Evolutionary conservation across 345 rosid species (phyloP), one percentile per base, ranked within the genome.

Genomic region (Salix exigua): DNA sequence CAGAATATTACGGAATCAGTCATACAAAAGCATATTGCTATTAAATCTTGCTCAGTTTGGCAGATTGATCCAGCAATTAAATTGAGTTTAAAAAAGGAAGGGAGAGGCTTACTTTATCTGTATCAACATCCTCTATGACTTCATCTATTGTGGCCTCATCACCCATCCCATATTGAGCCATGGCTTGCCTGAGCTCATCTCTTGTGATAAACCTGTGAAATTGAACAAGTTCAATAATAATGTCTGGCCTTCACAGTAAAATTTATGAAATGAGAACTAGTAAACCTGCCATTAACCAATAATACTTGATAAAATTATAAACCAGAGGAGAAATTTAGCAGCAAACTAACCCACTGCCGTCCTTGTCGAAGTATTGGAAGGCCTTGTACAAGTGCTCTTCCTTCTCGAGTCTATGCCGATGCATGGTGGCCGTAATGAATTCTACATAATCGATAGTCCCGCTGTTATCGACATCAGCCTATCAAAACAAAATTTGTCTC

Each of bases 391-490:
- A 35, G 44, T 81, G 65, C 61, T 81, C 84, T 64, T 81, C 84
- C 73, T 31, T 81, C 18, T 81, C 81, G 9, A 81, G 81, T 74
- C 48, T 77, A 62, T 81, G 76, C 30, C 73, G 74, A 63, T 81
- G 78, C 84, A 81, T 77, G 46, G 81, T 81, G 10, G 84, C 84
- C 11, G 78, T 74, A 11, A 81, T 73, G 44, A 81, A 81, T 26
- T 81, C 84, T 0, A 30, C 75, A 42, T 77, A 81, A 31, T 81
- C 84, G 40, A 81, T 81, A 0, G 81, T 70, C 17, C 84, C 84
- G 2, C 11, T 77, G 37, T 44, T 70, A 67, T 81, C 81, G 23
- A 77, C 81, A 67, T 81, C 84, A 74, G 84, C 84, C 84, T 81
- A 53, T 30, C 23, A 42, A 40, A 17, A 73, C 14, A 17, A 60